A percentile compares a stretch with the other conserved stretches of the same genome.
These are phyloP conservation scores for Colletotrichum scovillei DNA, from an alignment of 2,329 filamentous ascomycete genomes.

Conservation along the genomic window DNA sequence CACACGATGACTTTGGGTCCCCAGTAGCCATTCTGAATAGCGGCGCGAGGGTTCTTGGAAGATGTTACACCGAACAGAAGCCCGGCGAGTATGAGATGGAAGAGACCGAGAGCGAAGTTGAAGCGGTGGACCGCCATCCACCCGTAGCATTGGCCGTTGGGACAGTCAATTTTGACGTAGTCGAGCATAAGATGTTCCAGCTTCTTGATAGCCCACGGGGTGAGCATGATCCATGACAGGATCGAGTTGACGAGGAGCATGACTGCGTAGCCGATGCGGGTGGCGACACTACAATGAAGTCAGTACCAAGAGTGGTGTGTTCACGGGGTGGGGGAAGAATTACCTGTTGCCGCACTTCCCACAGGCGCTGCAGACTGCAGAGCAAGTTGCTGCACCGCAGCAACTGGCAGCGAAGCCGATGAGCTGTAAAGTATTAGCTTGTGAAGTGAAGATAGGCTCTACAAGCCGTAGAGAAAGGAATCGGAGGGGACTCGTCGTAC, in stretches of 20 bases:
- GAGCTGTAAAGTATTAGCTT: constrained; percentile 60
- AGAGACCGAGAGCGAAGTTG: constrained; percentile 95
- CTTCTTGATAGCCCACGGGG: constrained; percentile 97
- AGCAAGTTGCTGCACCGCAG: constrained; percentile 96
- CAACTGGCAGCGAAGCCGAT: constrained; percentile 87
- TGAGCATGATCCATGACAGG: constrained; percentile 98
- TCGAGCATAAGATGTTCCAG: constrained; percentile 91
- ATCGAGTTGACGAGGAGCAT: constrained; percentile 97
- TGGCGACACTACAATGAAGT: constrained; percentile 78
- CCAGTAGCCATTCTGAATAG: constrained; percentile 98
- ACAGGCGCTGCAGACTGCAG: constrained; percentile 93
- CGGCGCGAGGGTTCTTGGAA: constrained; percentile 87
- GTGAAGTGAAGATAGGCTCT: neutral
- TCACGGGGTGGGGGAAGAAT: constrained; percentile 12
- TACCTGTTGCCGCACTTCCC: constrained; percentile 97
- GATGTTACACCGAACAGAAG: constrained; percentile 88
- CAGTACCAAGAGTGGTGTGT: constrained; percentile 3
- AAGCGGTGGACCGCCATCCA: constrained; percentile 97
- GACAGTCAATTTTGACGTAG: constrained; percentile 95
- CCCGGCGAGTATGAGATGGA: constrained; percentile 88
- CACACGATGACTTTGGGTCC: constrained; percentile 94
- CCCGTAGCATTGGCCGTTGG: constrained; percentile 90
- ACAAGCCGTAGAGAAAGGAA: neutral
- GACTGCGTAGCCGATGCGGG: constrained; percentile 94
- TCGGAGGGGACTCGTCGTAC: constrained; percentile 65